Evolutionary conservation across 352 stramenopile genomes (phyloP), one percentile per base, ranked within the genome.

Genomic region (Globisporangium solare): DNA sequence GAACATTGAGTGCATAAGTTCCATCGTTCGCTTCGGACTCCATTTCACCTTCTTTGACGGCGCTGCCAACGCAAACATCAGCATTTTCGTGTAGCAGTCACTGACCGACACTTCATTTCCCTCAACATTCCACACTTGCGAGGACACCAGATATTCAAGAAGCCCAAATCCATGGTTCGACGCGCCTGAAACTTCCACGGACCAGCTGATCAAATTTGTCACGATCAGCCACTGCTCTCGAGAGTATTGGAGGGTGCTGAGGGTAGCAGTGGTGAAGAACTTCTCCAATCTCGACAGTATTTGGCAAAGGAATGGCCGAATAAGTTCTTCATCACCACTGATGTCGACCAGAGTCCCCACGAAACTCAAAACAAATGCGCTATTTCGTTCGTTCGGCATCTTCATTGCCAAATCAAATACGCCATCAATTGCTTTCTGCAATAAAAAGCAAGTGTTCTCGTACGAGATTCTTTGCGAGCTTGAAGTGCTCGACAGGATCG

Each of bases 361-460:
- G 10, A 83, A 73, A 5, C 56, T 74, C 31, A 76, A 58, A 32
- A 89, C 17, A 20, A 83, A 32, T 2, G 67, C 46, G 10, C 72
- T 68, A 10, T 58, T 67, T 5, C 56, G 50, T 41, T 83, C 66
- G 45, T 54, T 76, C 21, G 56, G 80, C 0, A 67, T 60, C 54
- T 71, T 74, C 22, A 69, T 64, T 6, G 73, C 76, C 60, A 81
- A 72, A 22, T 64, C 61, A 51, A 89, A 74, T 17, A 88, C 56
- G 0, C 76, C 74, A 51, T 84, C 82, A 24, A 89, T 71, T 5
- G 73, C 63, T 57, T 91, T 91, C 45, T 81, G 67, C 13, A 91
- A 47, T 14, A 83, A 40, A 21, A 86, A 83, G 22, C 71, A 76
- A 6, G 76, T 76, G 31, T 79, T 87, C 53, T 88, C 78, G 60